These are phyloP conservation scores for Penicillium cinerascens DNA, from an alignment of 495 filamentous ascomycete species.

Conservation along the genomic window DNA sequence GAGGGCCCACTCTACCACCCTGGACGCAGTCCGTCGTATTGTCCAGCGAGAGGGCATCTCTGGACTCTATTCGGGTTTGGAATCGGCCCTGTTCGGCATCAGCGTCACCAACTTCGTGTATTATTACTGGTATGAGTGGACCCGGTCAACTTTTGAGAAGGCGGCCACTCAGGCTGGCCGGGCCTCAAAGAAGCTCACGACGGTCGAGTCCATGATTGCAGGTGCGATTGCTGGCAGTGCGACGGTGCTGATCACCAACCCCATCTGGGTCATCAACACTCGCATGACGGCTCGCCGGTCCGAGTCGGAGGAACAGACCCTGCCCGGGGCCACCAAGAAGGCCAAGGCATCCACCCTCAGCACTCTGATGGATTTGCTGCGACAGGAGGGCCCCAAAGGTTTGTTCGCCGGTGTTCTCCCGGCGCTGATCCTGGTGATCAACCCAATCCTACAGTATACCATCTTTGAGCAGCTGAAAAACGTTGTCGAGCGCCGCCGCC, in stretches of 20 bases:
- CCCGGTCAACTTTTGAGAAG: conserved; percentile 80
- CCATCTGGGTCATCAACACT: conserved; percentile 98
- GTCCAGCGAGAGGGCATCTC: conserved; percentile 83
- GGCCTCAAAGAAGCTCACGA: conserved; percentile 77
- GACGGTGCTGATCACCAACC: conserved; percentile 93
- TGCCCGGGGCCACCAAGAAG: conserved; percentile 46
- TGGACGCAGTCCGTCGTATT: conserved; percentile 79
- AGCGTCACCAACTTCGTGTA: conserved; percentile 99
- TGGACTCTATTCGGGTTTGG: conserved; percentile 84
- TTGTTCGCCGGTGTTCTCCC: conserved; percentile 92
- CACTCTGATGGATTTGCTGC: conserved; percentile 71
- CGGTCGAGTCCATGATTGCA: conserved; percentile 86
- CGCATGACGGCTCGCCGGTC: conserved; percentile 89
- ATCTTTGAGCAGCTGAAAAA: conserved; percentile 98
- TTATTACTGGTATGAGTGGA: conserved; percentile 99
- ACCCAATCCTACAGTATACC: conserved; percentile 97
- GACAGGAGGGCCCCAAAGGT: conserved; percentile 74
- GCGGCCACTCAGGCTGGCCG: conserved; percentile 74
- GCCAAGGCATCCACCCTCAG: conserved; percentile 67
- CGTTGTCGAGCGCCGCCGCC: conserved; percentile 58
- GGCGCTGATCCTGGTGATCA: conserved; percentile 89
- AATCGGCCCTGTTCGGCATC: conserved; percentile 93
- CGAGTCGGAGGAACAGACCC: conserved; percentile 48
- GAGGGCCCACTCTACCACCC: conserved; percentile 76
- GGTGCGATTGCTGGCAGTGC: conserved; percentile 93